Conservation (phyloP, 495 filamentous ascomycete species). For the Hypoxylon lenormandii region DNA sequence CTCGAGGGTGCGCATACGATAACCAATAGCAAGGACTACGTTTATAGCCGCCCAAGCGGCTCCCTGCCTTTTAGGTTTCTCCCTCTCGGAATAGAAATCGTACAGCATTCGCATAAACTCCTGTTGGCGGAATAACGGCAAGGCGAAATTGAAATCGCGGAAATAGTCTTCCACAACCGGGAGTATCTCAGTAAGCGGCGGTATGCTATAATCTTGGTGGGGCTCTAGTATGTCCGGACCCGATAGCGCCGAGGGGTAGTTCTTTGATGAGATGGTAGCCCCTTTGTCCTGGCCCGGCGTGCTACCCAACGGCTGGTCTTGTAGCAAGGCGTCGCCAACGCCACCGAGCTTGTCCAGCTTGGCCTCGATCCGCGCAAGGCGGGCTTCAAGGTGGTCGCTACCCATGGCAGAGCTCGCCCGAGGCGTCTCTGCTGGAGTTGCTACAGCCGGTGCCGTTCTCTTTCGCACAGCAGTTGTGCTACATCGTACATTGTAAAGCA, state of each 20-base stretch:
- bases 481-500: conserved; percentile 49
- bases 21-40: conserved; percentile 49
- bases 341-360: conserved; percentile 46
- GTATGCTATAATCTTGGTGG: conserved; percentile 27
- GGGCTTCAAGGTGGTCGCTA: conserved; percentile 41
- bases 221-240: background rate
- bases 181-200: conserved; percentile 45
- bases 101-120: conserved; percentile 46
- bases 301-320: conserved; percentile 5
- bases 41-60: conserved; percentile 49
- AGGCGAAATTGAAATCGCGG: conserved; percentile 47
- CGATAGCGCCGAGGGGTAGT: background rate
- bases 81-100: conserved; percentile 42
- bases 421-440: conserved; percentile 1
- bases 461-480: conserved; percentile 48
- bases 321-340: too few relatives aligned
- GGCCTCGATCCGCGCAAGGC: conserved; percentile 51
- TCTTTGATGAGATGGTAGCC: background rate
- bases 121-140: conserved; percentile 50
- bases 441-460: conserved; percentile 18
- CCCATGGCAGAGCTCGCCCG: conserved; percentile 7
- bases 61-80: conserved; percentile 24
- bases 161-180: conserved; percentile 50
- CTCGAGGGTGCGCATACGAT: conserved; percentile 33
- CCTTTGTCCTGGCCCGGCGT: conserved; percentile 5